A percentile compares a stretch with the other conserved stretches of the same genome.
phyloP scores from a whole-genome alignment of 2,329 filamentous ascomycete species.

The Parafenestella ontariensis region DNA sequence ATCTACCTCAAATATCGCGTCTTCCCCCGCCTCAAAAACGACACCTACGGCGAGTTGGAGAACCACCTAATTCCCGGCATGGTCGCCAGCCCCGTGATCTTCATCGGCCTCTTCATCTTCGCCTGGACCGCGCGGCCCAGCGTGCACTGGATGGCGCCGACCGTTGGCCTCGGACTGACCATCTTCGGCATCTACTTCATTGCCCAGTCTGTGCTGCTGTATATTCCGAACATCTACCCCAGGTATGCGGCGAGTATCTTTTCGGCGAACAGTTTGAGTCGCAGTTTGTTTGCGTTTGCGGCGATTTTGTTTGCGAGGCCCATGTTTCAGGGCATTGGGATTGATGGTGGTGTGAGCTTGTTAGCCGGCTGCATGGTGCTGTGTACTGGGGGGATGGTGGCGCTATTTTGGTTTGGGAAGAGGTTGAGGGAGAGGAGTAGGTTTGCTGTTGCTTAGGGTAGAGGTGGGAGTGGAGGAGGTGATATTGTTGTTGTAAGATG shows the following conservation, averaged over 20 bases:
- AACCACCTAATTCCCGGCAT: slow-evolving; percentile 75
- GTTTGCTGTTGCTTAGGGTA: slow-evolving; percentile 55
- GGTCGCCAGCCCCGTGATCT: slow-evolving; percentile 61
- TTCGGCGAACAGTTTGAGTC: slow-evolving; percentile 67
- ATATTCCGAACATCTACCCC: slow-evolving; percentile 70
- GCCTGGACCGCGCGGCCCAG: slow-evolving; percentile 68
- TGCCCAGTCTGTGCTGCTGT: slow-evolving; percentile 62
- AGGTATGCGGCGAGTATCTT: slow-evolving; percentile 57
- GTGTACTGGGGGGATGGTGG: slow-evolving; percentile 62
- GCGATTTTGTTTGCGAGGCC: slow-evolving; percentile 66
- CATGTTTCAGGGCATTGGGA: slow-evolving; percentile 62
- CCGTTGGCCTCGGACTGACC: slow-evolving; percentile 59
- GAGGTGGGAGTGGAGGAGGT: too few species aligned
- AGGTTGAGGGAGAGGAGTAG: slow-evolving; percentile 63
- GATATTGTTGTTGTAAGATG: neutral
- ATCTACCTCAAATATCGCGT: slow-evolving; percentile 80
- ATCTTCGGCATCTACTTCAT: slow-evolving; percentile 50
- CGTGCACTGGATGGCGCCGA: slow-evolving; percentile 64
- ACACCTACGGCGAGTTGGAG: slow-evolving; percentile 74
- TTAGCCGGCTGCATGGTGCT: slow-evolving; percentile 49
- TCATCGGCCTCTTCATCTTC: slow-evolving; percentile 68
- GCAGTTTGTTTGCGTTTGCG: slow-evolving; percentile 63
- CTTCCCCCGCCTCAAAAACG: slow-evolving; percentile 64
- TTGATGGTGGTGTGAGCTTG: slow-evolving; percentile 51
- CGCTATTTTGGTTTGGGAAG: slow-evolving; percentile 64